phyloP scores from a whole-genome alignment of 108 stramenopile genomes.

The Cyclotella distinguenda region DNA sequence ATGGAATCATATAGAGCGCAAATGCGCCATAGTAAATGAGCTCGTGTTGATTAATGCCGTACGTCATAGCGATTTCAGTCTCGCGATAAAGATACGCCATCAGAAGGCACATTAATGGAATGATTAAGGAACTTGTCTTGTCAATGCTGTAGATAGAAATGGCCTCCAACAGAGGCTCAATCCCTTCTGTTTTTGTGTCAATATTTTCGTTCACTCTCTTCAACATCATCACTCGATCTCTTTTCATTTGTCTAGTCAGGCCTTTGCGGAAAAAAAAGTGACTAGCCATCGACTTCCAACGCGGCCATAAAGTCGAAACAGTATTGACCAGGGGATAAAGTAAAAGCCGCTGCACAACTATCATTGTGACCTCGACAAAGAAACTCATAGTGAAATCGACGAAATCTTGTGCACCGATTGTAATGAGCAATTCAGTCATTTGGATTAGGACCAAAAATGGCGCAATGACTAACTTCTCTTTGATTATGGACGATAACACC shows the following conservation, averaged over 20 bases:
- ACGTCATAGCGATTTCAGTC: slow-evolving; percentile 69
- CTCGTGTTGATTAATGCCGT: slow-evolving; percentile 72
- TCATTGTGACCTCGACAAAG: slow-evolving; percentile 61
- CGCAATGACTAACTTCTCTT: slow-evolving; percentile 63
- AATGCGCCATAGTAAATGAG: slow-evolving; percentile 82
- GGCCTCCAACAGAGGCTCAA: slow-evolving; percentile 79
- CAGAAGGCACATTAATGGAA: slow-evolving; percentile 63
- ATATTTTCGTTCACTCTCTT: slow-evolving; percentile 80
- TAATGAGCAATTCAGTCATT: slow-evolving; percentile 67
- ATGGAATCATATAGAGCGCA: slow-evolving; percentile 64
- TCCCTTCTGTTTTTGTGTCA: slow-evolving; percentile 72
- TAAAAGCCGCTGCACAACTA: slow-evolving; percentile 70
- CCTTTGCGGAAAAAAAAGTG: slow-evolving; percentile 47
- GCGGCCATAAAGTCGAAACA: slow-evolving; percentile 58
- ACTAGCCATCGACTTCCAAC: slow-evolving; percentile 61
- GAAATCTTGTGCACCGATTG: slow-evolving; percentile 81
- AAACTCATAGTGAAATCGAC: slow-evolving; percentile 70
- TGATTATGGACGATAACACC: slow-evolving; percentile 47
- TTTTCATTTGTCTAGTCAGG: slow-evolving; percentile 69
- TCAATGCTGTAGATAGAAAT: slow-evolving; percentile 66
- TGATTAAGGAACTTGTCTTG: slow-evolving; percentile 45
- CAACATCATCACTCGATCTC: slow-evolving; percentile 68
- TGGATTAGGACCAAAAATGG: slow-evolving; percentile 67
- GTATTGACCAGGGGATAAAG: slow-evolving; percentile 65
- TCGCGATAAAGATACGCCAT: slow-evolving; percentile 58